Conservation (phyloP, 768 basidiomycete genomes). For the Austroboletus eburneus region DNA sequence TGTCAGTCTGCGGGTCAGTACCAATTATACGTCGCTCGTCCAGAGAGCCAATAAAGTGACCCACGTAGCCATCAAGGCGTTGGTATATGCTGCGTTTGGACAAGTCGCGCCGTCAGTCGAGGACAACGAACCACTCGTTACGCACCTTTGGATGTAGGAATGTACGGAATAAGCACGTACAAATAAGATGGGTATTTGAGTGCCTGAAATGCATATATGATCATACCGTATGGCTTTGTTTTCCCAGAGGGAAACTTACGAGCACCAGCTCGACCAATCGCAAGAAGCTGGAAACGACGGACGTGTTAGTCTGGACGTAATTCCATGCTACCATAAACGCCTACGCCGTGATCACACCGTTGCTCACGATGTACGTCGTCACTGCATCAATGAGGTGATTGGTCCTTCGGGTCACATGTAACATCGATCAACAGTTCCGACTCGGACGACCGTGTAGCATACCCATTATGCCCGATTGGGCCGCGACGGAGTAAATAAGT, state of each 20-base stretch:
- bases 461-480: not conserved
- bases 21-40: not conserved
- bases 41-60: not conserved
- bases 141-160: not conserved
- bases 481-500: not conserved
- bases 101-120: not conserved
- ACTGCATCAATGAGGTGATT: not conserved
- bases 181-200: not conserved
- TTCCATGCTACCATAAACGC: not conserved
- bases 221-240: not conserved
- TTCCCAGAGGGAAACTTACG: not conserved
- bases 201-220: not conserved
- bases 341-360: not conserved
- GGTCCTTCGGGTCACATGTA: no score
- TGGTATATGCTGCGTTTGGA: not conserved
- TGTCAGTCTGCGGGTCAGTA: not conserved
- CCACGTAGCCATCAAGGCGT: constrained; percentile 1
- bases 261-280: not conserved
- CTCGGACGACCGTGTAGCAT: not conserved
- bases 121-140: not conserved
- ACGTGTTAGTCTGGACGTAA: not conserved
- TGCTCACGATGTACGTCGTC: not conserved
- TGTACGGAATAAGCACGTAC: constrained; percentile 1
- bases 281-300: not conserved
- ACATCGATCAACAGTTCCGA: not conserved